Conservation (phyloP, 208 protist species). For the Acanthamoeba rhysodes region DNA sequence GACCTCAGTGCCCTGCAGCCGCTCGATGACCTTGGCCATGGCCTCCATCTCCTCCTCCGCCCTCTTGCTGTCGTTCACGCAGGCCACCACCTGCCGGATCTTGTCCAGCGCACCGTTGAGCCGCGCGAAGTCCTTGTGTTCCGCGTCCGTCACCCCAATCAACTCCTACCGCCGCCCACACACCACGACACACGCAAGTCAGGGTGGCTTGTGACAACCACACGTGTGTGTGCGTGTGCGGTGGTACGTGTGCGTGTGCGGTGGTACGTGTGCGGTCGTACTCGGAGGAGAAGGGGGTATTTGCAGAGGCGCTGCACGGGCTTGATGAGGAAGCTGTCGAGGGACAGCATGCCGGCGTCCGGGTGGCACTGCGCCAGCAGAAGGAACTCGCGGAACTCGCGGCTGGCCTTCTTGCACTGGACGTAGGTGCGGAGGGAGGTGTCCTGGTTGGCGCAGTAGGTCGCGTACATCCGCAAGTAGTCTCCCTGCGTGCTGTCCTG, state of each 20-base stretch:
- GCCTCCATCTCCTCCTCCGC: slow-evolving; percentile 46
- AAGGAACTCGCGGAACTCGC: slow-evolving; percentile 5
- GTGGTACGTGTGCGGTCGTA: neutral
- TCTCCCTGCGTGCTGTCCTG: neutral
- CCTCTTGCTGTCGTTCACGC: slow-evolving; percentile 11
- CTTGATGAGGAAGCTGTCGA: slow-evolving; percentile 68
- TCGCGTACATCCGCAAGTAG: slow-evolving; percentile 54
- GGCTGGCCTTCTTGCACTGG: slow-evolving; percentile 9
- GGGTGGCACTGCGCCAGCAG: neutral
- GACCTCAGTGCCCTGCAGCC: neutral
- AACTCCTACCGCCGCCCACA: neutral
- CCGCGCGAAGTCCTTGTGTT: slow-evolving; percentile 3
- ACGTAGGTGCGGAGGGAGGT: neutral
- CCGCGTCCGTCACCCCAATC: neutral
- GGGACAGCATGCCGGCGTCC: neutral
- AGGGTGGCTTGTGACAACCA: neutral
- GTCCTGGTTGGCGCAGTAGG: slow-evolving; percentile 48
- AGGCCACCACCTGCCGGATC: slow-evolving; percentile 43
- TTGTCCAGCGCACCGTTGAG: neutral
- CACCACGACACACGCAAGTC: neutral
- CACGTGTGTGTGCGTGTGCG: neutral
- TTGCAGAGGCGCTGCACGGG: slow-evolving; percentile 19
- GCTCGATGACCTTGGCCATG: neutral
- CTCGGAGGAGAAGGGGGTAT: neutral
- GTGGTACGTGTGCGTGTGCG: neutral